A percentile compares a stretch with the other conserved stretches of the same genome.
Conservation (phyloP, 2,329 filamentous ascomycete genomes). For the Aaosphaeria pasadenensis region DNA sequence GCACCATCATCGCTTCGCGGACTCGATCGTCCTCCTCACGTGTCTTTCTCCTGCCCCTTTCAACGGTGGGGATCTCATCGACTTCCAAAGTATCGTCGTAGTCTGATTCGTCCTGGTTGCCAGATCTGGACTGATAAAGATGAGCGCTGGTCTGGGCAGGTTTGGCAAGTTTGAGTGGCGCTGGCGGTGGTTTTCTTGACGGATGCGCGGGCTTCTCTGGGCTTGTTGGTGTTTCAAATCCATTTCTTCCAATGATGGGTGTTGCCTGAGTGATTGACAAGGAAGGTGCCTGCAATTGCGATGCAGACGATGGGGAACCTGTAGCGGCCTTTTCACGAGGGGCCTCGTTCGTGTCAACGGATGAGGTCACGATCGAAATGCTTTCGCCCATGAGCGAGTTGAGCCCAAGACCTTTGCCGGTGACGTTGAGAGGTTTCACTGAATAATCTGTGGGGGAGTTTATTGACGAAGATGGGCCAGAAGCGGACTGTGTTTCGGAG, state of each 20-base stretch:
- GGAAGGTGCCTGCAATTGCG: constrained; percentile 27
- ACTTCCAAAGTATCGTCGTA: constrained; percentile 76
- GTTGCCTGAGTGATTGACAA: constrained; percentile 39
- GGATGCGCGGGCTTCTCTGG: constrained; percentile 37
- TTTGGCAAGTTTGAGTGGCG: constrained; percentile 70
- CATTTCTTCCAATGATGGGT: constrained; percentile 33
- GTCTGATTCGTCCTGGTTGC: constrained; percentile 73
- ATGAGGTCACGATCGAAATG: constrained; percentile 4
- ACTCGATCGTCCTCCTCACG: constrained; percentile 83
- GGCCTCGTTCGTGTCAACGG: constrained; percentile 9
- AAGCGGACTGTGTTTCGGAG: constrained; percentile 19
- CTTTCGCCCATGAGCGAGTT: constrained; percentile 19
- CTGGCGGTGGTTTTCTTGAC: constrained; percentile 77
- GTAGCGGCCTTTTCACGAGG: constrained; percentile 5
- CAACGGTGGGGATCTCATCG: constrained; percentile 56
- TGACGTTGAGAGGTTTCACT: constrained; percentile 25
- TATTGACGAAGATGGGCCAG: constrained; percentile 11
- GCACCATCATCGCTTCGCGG: constrained; percentile 64
- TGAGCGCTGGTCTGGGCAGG: constrained; percentile 42
- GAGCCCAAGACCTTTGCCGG: constrained; percentile 19
- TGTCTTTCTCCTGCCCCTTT: constrained; percentile 76
- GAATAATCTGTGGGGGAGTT: constrained; percentile 33
- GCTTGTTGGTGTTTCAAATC: constrained; percentile 34
- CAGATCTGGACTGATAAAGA: constrained; percentile 42
- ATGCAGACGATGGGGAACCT: constrained; percentile 6